Evolutionary conservation across 306 rosid genomes (phyloP), one percentile per base, ranked within the genome.

Genomic region (Cicer bijugum): DNA sequence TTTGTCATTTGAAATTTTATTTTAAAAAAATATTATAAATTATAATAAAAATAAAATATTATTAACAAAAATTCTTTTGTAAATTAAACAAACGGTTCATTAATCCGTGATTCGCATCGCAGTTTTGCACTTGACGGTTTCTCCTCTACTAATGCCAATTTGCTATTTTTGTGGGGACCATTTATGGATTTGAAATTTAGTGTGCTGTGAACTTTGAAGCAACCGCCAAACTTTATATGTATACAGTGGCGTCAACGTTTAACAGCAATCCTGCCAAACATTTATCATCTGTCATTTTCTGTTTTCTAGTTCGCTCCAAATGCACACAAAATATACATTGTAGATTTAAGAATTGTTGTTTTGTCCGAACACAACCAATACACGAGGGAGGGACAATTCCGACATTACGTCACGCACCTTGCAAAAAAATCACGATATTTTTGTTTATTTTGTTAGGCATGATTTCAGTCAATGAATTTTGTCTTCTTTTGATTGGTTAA

Each of bases 281-380:
- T 62, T 62, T 62, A 16, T 62, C 48, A 62, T 16, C 68, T 62
- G 47, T 62, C 68, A 39, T 62, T 39, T 62, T 62, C 48, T 62
- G 68, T 39, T 39, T 38, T 5, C 11, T 28, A 58, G 66, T 60
- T 35, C 6, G 45, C 12, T 40, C 69, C 7, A 39, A 39, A 14
- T 39, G 69, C 69, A 63, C 8, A 63, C 48, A 39, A 1, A 38
- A 62, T 14, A 38, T 19, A n/a, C 28, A 38, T 62, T 37, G 48
- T 23, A 8, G n/a, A 1, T 59, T 59, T 59, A 8, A 3, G 11
- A 28, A 12, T 15, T 15, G 69, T 63, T 63, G 69, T 39, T 63
- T 63, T 63, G 69, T 63, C 69, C 48, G 69, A 63, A 63, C 69
- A 28, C 66, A 35, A 12, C 43, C 65, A 57, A 53, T 53, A 16